Percentiles rank a stretch among this genome's conserved stretches.
Conservation (phyloP, 345 rosid species). For the Gossypium thurberi region DNA sequence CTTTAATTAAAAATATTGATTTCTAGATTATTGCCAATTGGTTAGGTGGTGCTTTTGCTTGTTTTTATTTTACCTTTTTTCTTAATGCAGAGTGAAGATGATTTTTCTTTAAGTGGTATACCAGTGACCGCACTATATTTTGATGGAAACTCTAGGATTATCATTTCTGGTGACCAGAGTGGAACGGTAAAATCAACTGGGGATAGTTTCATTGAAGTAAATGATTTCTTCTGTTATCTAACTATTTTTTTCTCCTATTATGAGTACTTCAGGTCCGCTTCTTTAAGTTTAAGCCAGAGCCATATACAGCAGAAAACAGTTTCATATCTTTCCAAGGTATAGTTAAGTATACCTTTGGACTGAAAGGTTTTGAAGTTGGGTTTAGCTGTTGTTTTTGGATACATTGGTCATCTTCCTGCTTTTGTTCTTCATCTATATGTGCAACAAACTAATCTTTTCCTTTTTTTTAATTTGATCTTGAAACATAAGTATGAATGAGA, state of each 20-base stretch:
- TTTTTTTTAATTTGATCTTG: neutral
- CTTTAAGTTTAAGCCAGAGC: constrained; percentile 68
- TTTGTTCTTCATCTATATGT: neutral
- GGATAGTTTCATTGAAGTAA: constrained; percentile 1
- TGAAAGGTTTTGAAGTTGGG: neutral
- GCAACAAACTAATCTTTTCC: neutral
- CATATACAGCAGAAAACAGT: constrained; percentile 55
- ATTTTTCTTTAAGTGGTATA: constrained; percentile 50
- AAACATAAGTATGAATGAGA: neutral
- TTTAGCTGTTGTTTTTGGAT: neutral
- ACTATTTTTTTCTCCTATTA: constrained; percentile 1
- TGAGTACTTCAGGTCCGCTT: constrained; percentile 57
- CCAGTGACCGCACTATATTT: constrained; percentile 60
- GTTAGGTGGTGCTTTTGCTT: neutral
- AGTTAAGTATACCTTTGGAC: neutral
- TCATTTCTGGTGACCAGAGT: constrained; percentile 72
- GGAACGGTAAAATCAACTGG: constrained; percentile 49
- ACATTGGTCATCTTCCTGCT: neutral
- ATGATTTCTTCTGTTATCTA: neutral
- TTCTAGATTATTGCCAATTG: neutral
- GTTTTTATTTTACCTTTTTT: neutral
- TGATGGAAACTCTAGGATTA: constrained; percentile 46
- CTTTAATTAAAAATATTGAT: neutral
- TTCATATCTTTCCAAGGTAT: constrained; percentile 58
- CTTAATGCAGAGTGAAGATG: constrained; percentile 62